Evolutionary conservation across 2,329 filamentous ascomycete species (phyloP).

Genomic region (Sarocladium oryzae): DNA sequence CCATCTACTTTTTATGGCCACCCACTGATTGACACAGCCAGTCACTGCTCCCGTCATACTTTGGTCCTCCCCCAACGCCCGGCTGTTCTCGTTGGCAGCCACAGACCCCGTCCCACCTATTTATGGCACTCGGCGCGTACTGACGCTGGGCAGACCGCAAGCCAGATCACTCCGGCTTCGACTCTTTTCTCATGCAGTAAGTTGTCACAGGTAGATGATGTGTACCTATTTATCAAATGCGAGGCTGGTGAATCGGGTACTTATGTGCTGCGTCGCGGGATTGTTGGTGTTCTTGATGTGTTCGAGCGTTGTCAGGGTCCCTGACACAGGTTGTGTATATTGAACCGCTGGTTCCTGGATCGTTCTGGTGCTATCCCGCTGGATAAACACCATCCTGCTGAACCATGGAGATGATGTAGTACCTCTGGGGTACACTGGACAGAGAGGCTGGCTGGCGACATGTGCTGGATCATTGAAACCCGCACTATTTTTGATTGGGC

Average conservation of each 20-base stretch:
- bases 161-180: background rate
- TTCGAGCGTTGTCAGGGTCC: background rate
- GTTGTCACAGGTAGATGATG: background rate
- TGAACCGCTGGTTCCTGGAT: background rate
- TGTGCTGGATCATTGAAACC: background rate
- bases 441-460: background rate
- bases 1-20: background rate
- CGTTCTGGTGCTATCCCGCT: background rate
- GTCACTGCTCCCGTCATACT: background rate
- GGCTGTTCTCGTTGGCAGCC: too few relatives aligned
- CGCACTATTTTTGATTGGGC: background rate
- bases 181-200: background rate
- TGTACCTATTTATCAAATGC: background rate
- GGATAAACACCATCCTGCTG: background rate
- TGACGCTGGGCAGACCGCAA: background rate
- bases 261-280: background rate
- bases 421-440: background rate
- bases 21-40: background rate
- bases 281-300: background rate
- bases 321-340: background rate
- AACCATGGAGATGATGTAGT: background rate
- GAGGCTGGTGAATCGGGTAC: background rate
- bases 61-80: too few relatives aligned
- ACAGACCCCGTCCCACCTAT: background rate
- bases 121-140: background rate